Conservation (phyloP, 2,329 filamentous ascomycete genomes). For the Acrocalymma vagum region DNA sequence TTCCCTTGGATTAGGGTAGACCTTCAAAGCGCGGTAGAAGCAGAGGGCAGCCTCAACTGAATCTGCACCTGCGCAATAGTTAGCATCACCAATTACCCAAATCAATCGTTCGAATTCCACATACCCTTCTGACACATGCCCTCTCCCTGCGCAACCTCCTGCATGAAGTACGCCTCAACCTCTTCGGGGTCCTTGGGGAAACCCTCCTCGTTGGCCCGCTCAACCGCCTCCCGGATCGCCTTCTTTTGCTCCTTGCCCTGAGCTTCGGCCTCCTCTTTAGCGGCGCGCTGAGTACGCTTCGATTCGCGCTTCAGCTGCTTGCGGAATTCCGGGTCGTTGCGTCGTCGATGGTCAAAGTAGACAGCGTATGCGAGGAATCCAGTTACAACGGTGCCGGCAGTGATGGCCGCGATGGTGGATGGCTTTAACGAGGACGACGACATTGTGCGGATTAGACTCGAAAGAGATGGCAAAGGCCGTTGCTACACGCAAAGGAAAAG, state of each 20-base stretch:
- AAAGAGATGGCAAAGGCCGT: conserved; percentile 3
- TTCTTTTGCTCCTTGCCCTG: conserved; percentile 73
- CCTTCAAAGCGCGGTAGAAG: conserved; percentile 99
- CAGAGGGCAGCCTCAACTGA: conserved; percentile 85
- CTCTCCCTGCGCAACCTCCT: conserved; percentile 91
- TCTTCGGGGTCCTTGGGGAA: conserved; percentile 92
- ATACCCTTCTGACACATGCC: conserved; percentile 81
- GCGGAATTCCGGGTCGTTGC: conserved; percentile 70
- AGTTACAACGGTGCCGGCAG: conserved; percentile 66
- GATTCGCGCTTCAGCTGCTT: conserved; percentile 75
- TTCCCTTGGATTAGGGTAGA: conserved; percentile 92
- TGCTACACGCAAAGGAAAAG: conserved; percentile 4
- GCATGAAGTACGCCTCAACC: conserved; percentile 96
- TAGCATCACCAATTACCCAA: conserved; percentile 16
- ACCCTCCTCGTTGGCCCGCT: conserved; percentile 86
- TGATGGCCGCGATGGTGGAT: conserved; percentile 66
- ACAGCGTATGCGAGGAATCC: conserved; percentile 70
- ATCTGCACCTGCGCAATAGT: conserved; percentile 63
- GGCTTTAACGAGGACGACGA: conserved; percentile 59
- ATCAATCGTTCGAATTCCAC: background rate
- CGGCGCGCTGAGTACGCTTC: conserved; percentile 73
- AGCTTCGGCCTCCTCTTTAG: conserved; percentile 76
- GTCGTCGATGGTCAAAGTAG: conserved; percentile 73
- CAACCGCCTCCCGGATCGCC: conserved; percentile 77
- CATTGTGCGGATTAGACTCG: conserved; percentile 18